Evolutionary conservation across 1,284 basidiomycete species (phyloP), one percentile per base, ranked within the genome.

Genomic region (Moesziomyces sp.): DNA sequence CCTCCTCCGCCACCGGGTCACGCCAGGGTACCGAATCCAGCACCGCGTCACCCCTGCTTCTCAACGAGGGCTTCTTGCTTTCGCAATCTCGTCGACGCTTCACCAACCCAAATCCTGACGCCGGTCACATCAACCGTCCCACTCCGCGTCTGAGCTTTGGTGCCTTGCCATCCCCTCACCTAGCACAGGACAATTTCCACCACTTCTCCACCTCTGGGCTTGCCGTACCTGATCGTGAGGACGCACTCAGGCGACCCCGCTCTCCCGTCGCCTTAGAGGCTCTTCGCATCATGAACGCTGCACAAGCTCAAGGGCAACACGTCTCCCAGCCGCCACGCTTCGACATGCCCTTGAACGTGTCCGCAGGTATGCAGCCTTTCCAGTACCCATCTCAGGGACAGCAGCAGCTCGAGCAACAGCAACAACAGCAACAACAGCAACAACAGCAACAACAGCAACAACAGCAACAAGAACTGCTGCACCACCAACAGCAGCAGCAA

Each of bases 21-120:
- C 57, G 24, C 16, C 60, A 63, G 30, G 51, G 30, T 13, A n/a
- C 46, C 35, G 53, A 69, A 18, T 69, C 66, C 10, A 46, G 44
- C 18, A 56, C 45, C 19, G 53, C 42, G 28, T 69, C 66, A 46
- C 60, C 66, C n/a, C 42, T 52, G 28, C 48, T 63, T 10, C 35
- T 38, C 28, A 44, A 49, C 33, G 43, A 62, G 13, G 59, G 49
- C 48, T 59, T 63, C 46, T 51, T 55, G 18, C 40, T 50, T 6
- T 40, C 56, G 8, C 55, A 56, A 11, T 46, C 46, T 47, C 59
- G 66, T 42, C 66, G 66, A 5, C 66, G 66, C 40, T 69, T 69
- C 52, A 69, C 66, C 35, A 63, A 69, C 52, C 62, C 66, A 24
- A 63, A 69, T 30, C 56, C 66, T 2, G 66, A 69, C 57, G 49